Conservation (phyloP, 2,329 filamentous ascomycete species). For the Sclerotiophoma versabilis region DNA sequence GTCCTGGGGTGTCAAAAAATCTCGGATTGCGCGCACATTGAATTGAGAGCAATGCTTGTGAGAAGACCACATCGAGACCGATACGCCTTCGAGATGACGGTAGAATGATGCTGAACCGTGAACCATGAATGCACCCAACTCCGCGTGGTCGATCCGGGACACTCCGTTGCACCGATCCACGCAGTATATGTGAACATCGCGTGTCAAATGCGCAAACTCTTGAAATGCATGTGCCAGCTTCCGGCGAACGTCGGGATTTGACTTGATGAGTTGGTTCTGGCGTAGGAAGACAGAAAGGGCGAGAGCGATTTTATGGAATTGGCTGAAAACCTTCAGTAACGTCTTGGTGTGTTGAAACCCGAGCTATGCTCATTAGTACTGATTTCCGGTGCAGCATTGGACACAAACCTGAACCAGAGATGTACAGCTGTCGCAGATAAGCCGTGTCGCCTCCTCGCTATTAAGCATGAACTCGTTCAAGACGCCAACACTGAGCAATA, state of each 20-base stretch:
- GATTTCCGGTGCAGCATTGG: background rate
- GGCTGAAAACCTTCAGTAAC: slow-evolving; percentile 27
- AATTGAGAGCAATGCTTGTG: slow-evolving; percentile 25
- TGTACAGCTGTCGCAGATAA: slow-evolving; percentile 54
- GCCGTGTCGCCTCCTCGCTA: slow-evolving; percentile 47
- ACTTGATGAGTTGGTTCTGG: slow-evolving; percentile 26
- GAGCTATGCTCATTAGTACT: slow-evolving; percentile 12
- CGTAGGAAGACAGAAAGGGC: slow-evolving; percentile 27
- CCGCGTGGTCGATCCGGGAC: slow-evolving; percentile 8
- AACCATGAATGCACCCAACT: slow-evolving; percentile 25
- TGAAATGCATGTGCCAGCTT: slow-evolving; percentile 31
- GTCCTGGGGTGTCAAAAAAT: slow-evolving; percentile 54
- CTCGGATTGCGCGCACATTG: slow-evolving; percentile 32
- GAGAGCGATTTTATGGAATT: slow-evolving; percentile 30
- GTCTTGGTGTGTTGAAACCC: slow-evolving; percentile 25
- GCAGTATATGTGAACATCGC: slow-evolving; percentile 15
- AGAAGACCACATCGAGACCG: slow-evolving; percentile 24
- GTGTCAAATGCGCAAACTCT: slow-evolving; percentile 26
- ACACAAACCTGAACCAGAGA: slow-evolving; percentile 52
- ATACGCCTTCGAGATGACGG: slow-evolving; percentile 22
- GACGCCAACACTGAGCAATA: slow-evolving; percentile 42
- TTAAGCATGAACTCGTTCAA: slow-evolving; percentile 43
- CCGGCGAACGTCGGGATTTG: slow-evolving; percentile 26
- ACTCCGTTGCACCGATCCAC: background rate
- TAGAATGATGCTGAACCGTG: slow-evolving; percentile 22